Evolutionary conservation across 345 rosid species (phyloP), one percentile per base, ranked within the genome.

Genomic region (Garcia nutans): DNA sequence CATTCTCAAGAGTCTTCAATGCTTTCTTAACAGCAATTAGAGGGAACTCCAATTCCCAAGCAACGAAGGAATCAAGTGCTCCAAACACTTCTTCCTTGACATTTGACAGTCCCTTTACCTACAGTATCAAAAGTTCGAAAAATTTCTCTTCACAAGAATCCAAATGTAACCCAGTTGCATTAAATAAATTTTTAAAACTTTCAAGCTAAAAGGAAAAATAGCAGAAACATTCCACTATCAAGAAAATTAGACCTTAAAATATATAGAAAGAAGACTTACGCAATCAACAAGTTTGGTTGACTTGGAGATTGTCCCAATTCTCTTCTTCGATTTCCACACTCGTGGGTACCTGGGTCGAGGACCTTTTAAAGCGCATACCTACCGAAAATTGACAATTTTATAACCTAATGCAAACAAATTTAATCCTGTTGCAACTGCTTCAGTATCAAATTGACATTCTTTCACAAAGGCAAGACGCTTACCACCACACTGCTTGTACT

Each of bases 21-120:
- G 99, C 98, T 85, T 93, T 95, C 88, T 93, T 95, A 44, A 95
- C 92, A 1, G 89, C 86, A 68, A 95, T 86, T 44, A 95, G 77
- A 59, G 97, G 97, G 84, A 95, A 95, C 88, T 96, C 98, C 81
- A 93, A 77, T 0, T 96, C 99, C 98, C 97, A 96, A 45, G 99
- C 98, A 71, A 96, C 84, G 70, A 91, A 89, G 2, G 99, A 90
- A 80, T 93, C 99, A 70, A 93, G 97, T 41, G 94, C 98, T 72
- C 97, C 97, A 8, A 89, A 93, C 55, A 96, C 90, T 86, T 93
- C 99, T 83, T 96, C 98, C 85, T 93, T 96, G 42, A 93, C 94
- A 84, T 93, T 89, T 0, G 97, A 93, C 65, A 89, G 47, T 61
- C 67, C 90, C 75, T 91, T 90, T 44, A 96, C 82, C 99, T 96